These are phyloP conservation scores for Penicillium malachiteum DNA, from an alignment of 495 filamentous ascomycete species.

Conservation along the genomic window DNA sequence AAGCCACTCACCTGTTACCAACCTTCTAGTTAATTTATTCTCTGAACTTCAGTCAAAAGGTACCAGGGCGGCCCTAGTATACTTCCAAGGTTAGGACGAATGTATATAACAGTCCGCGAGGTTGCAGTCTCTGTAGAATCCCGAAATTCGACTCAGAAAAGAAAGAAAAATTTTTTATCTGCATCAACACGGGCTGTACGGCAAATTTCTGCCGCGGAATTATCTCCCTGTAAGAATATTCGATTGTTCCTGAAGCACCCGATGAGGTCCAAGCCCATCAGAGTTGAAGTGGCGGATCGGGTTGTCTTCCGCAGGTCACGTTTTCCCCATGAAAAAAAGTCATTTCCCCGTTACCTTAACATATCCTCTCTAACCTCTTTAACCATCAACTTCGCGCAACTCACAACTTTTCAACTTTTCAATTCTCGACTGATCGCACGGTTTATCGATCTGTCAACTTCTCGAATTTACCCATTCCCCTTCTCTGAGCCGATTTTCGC, in stretches of 20 bases:
- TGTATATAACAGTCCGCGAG: too few species aligned
- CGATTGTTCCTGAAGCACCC: neutral
- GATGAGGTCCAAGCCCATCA: neutral
- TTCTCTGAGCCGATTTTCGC: conserved; percentile 8
- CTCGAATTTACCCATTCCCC: conserved; percentile 6
- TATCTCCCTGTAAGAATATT: too few species aligned
- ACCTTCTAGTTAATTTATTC: too few species aligned
- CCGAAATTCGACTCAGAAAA: too few species aligned
- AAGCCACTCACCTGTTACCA: too few species aligned
- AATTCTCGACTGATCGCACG: neutral
- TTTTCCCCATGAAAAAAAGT: conserved; percentile 1
- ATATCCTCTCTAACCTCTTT: neutral
- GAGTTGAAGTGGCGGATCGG: conserved; percentile 16
- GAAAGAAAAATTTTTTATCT: too few species aligned
- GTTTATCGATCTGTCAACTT: neutral
- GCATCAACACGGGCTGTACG: too few species aligned
- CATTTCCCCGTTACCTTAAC: neutral
- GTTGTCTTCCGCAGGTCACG: conserved; percentile 7
- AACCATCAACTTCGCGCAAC: neutral
- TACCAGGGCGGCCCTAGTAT: too few species aligned
- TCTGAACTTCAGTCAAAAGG: too few species aligned
- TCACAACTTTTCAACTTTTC: conserved; percentile 5
- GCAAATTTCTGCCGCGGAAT: too few species aligned
- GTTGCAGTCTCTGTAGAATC: too few species aligned
- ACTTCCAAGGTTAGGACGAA: too few species aligned